These are phyloP conservation scores for Polyporus arcularius DNA, from an alignment of 768 basidiomycete genomes.

Conservation along the genomic window DNA sequence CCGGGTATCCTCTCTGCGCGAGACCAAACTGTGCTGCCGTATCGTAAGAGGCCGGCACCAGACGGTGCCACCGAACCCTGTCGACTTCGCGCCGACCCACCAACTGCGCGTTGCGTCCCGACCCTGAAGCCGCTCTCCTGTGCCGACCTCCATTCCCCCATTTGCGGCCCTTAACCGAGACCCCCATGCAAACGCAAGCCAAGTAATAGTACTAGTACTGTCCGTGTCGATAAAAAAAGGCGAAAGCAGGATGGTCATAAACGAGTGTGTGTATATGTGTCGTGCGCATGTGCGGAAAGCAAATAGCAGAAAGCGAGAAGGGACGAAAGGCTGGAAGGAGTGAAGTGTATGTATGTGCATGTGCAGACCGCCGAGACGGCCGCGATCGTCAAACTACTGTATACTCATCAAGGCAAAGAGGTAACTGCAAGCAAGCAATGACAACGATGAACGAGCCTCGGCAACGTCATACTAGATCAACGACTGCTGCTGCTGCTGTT, in stretches of 20 bases:
- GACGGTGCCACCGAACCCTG: not conserved
- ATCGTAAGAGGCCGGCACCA: not conserved
- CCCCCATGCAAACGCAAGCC: not conserved
- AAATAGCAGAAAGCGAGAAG: not conserved
- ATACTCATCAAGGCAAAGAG: no score
- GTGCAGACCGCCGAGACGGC: not conserved
- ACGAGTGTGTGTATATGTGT: not conserved
- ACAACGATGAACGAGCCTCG: no score
- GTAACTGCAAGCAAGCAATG: not conserved
- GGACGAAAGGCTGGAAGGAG: not conserved
- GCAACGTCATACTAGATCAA: slow-evolving; percentile 41
- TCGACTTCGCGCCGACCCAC: not conserved
- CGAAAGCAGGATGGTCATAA: slow-evolving; percentile 7
- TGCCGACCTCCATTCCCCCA: not conserved
- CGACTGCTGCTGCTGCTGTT: slow-evolving; percentile 45
- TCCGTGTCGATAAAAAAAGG: slow-evolving; percentile 4
- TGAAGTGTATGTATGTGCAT: not conserved
- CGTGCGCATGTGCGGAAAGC: not conserved
- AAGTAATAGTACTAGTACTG: not conserved
- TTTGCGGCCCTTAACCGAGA: not conserved
- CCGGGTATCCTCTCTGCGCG: slow-evolving; percentile 20
- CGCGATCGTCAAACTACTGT: no score
- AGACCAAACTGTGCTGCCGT: slow-evolving; percentile 3
- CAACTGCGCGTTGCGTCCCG: no score
- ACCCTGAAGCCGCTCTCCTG: not conserved